phyloP scores from a whole-genome alignment of 805 yeast genomes.

The Candida coquimbonensis region DNA sequence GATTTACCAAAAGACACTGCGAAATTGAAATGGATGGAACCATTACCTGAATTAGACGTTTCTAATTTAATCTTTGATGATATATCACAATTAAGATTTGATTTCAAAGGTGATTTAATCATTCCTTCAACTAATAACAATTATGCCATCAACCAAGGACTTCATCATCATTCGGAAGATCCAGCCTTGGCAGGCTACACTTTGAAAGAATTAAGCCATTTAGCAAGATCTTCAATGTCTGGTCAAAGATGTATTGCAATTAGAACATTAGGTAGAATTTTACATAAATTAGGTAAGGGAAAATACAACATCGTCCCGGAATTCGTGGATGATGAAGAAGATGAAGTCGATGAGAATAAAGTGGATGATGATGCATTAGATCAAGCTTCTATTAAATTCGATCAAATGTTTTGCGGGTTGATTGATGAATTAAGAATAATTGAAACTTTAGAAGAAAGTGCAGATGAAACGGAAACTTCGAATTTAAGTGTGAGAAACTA shows the following conservation, averaged over 20 bases:
- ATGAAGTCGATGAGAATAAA: constrained; percentile 11
- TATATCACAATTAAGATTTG: constrained; percentile 74
- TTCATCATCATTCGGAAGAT: constrained; percentile 87
- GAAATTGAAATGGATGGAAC: constrained; percentile 88
- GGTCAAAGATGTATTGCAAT: constrained; percentile 86
- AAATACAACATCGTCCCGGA: constrained; percentile 48
- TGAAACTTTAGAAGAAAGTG: constrained; percentile 59
- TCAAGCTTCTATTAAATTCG: constrained; percentile 26
- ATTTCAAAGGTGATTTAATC: constrained; percentile 75
- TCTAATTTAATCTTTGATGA: constrained; percentile 30
- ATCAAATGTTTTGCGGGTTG: constrained; percentile 59
- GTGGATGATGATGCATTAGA: constrained; percentile 29
- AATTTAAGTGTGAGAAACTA: constrained; percentile 74
- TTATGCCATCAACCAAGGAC: constrained; percentile 52
- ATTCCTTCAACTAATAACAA: constrained; percentile 43
- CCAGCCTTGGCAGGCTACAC: constrained; percentile 94
- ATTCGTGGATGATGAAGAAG: constrained; percentile 26
- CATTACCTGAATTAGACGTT: constrained; percentile 40
- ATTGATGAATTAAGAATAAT: constrained; percentile 55
- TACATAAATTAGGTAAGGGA: constrained; percentile 69
- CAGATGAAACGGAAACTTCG: constrained; percentile 54
- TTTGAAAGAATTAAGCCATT: constrained; percentile 69
- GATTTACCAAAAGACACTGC: constrained; percentile 78
- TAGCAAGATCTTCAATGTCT: constrained; percentile 70
- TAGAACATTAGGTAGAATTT: constrained; percentile 78